Conservation (phyloP, 805 yeast species). For the Yamadazyma sp. region DNA sequence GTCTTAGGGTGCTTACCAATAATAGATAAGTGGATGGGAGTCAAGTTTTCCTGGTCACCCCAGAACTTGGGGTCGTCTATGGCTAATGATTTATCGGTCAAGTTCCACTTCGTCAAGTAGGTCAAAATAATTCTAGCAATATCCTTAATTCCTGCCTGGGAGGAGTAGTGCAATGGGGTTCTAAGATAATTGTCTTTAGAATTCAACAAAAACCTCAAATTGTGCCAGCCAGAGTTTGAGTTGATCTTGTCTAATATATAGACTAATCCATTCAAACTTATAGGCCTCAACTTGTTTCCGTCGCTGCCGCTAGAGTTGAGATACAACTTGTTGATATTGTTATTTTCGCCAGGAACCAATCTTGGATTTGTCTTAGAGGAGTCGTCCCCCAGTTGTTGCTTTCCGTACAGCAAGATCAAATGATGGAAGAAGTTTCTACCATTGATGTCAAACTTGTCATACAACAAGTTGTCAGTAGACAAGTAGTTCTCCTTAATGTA, state of each 20-base stretch:
- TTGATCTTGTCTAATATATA: conserved; percentile 56
- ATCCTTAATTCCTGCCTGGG: conserved; percentile 77
- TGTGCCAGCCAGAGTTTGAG: conserved; percentile 9
- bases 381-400: conserved; percentile 39
- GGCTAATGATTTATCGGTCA: conserved; percentile 47
- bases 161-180: conserved; percentile 87
- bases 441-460: conserved; percentile 69
- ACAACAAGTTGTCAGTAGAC: conserved; percentile 23
- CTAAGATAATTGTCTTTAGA: conserved; percentile 75
- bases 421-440: conserved; percentile 86
- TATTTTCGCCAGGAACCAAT: conserved; percentile 29
- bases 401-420: conserved; percentile 75
- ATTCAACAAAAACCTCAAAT: conserved; percentile 37
- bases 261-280: conserved; percentile 49
- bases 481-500: conserved; percentile 35
- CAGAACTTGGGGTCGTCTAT: conserved; percentile 58
- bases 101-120: conserved; percentile 57
- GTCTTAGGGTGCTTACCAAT: conserved; percentile 82
- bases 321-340: conserved; percentile 25
- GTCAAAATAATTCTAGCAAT: conserved; percentile 59
- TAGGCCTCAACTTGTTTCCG: conserved; percentile 11
- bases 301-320: conserved; percentile 31
- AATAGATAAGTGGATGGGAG: conserved; percentile 83
- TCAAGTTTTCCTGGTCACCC: conserved; percentile 77
- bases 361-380: conserved; percentile 25